Evolutionary conservation across 306 rosid genomes (phyloP).

Genomic region (Morella rubra): DNA sequence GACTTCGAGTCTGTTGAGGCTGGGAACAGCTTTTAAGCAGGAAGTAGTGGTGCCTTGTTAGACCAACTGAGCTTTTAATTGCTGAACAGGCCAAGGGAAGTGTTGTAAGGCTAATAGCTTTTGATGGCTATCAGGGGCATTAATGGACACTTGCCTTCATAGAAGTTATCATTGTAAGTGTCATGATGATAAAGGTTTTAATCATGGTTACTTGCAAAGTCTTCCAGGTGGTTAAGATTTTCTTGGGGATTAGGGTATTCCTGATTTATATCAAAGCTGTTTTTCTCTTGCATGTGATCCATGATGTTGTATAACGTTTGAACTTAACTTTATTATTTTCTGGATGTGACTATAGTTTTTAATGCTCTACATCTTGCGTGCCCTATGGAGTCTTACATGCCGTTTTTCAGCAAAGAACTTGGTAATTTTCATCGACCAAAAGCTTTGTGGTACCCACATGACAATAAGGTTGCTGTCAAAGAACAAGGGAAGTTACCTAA

Average conservation of each 20-base stretch:
- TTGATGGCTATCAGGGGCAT: not conserved
- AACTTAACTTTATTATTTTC: conserved; percentile 2
- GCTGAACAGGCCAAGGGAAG: not conserved
- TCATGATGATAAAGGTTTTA: not conserved
- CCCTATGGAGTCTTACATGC: conserved; percentile 25
- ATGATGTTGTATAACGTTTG: not conserved
- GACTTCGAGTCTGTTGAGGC: not conserved
- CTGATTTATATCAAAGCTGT: not conserved
- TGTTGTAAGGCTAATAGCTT: not conserved
- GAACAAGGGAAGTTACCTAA: conserved; percentile 78
- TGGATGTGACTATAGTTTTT: no score
- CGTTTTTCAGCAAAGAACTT: conserved; percentile 79
- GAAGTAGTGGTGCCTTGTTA: not conserved
- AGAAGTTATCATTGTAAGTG: not conserved
- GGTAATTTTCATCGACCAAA: conserved; percentile 97
- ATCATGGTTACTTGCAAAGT: not conserved
- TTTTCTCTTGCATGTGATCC: not conserved
- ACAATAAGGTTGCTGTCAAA: conserved; percentile 72
- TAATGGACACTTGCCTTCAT: not conserved
- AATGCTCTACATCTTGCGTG: conserved; percentile 15
- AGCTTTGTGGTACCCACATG: conserved; percentile 97
- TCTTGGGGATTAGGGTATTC: not conserved
- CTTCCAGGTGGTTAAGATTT: not conserved
- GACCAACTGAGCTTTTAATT: not conserved
- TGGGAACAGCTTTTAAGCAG: not conserved